Evolutionary conservation across 2,329 filamentous ascomycete genomes (phyloP).

Genomic region (Calonectria pseudoturangicola): DNA sequence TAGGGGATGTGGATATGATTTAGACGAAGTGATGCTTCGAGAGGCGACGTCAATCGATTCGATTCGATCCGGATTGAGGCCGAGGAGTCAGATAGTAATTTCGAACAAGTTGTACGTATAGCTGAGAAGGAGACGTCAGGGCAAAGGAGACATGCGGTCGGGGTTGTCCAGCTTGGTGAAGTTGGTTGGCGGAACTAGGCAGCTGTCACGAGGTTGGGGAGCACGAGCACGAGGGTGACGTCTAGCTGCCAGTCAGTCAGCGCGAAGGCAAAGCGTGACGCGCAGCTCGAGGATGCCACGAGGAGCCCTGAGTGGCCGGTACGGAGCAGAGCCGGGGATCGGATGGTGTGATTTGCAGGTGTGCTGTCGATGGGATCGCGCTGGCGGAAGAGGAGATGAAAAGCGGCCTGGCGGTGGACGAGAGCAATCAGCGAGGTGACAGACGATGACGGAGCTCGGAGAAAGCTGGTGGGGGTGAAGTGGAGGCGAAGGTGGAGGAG

Average conservation of each 20-base stretch:
- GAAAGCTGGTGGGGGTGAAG: slow-evolving; percentile 45
- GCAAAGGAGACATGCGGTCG: slow-evolving; percentile 39
- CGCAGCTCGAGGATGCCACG: neutral
- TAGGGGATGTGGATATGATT: neutral
- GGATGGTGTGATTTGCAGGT: neutral
- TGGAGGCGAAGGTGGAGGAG: slow-evolving; percentile 41
- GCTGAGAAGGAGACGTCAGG: slow-evolving; percentile 38
- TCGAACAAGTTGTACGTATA: neutral
- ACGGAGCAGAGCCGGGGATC: neutral
- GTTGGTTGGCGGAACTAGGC: slow-evolving; percentile 44
- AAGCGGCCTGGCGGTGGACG: slow-evolving; percentile 6
- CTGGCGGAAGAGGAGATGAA: slow-evolving; percentile 2
- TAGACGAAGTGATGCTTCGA: neutral
- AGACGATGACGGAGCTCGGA: slow-evolving; percentile 41
- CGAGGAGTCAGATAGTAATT: neutral
- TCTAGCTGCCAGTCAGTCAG: slow-evolving; percentile 34
- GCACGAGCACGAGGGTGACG: slow-evolving; percentile 32
- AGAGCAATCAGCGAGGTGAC: slow-evolving; percentile 18
- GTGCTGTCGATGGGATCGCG: neutral
- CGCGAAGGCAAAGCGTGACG: slow-evolving; percentile 21
- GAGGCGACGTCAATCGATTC: slow-evolving; percentile 22
- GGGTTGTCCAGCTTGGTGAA: slow-evolving; percentile 34
- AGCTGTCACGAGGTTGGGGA: slow-evolving; percentile 52
- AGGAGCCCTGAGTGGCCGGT: neutral
- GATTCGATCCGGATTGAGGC: slow-evolving; percentile 19